Percentiles rank a stretch among this genome's conserved stretches.
Evolutionary conservation across 2,329 filamentous ascomycete species (phyloP).

Genomic region (Alternaria ethzedia): DNA sequence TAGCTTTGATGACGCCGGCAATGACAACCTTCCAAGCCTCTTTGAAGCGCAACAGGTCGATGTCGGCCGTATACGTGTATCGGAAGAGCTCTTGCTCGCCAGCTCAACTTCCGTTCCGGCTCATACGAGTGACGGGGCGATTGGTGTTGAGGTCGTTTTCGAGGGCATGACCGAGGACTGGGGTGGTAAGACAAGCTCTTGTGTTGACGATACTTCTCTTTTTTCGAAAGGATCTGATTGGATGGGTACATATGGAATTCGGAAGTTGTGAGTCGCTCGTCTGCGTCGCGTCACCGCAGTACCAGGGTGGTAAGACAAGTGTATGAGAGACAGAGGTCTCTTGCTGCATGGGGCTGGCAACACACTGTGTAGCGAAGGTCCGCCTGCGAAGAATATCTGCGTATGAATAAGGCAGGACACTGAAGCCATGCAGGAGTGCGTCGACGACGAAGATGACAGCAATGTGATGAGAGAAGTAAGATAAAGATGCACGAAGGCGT

Average conservation of each 20-base stretch:
- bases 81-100: neutral
- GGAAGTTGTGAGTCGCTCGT: neutral
- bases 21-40: no score
- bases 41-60: no score
- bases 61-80: conserved; percentile 46
- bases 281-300: neutral
- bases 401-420: neutral
- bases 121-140: conserved; percentile 65
- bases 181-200: conserved; percentile 72
- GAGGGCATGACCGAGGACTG: conserved; percentile 88
- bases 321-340: conserved; percentile 76
- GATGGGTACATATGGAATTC: neutral
- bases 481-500: neutral
- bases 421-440: neutral
- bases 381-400: neutral
- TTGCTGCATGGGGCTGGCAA: conserved; percentile 68
- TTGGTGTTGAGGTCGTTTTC: conserved; percentile 93
- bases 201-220: neutral
- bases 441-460: neutral
- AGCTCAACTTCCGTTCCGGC: neutral
- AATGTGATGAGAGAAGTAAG: neutral
- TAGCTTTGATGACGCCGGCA: no score
- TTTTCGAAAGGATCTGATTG: neutral
- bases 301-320: conserved; percentile 66
- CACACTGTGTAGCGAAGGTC: neutral